Evolutionary conservation across 2,329 filamentous ascomycete species (phyloP).

Genomic region (Fusarium xyrophilum): DNA sequence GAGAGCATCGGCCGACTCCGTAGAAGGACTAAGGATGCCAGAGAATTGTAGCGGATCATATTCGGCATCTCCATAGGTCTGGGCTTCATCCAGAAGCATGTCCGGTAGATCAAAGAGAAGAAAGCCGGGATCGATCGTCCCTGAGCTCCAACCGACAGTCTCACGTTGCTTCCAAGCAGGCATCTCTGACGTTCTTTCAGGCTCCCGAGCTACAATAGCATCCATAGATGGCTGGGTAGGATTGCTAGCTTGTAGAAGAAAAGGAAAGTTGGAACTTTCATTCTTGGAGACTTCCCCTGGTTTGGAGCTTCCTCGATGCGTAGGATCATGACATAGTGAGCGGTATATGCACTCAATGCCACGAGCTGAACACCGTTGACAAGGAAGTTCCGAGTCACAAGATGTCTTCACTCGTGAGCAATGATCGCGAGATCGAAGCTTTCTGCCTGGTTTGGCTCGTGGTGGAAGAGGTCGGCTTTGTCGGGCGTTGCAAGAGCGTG

Average conservation of each 20-base stretch:
- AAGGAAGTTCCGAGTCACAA: conserved; percentile 3
- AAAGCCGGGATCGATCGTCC: conserved; percentile 8
- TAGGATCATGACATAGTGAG: conserved; percentile 7
- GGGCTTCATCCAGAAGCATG: conserved; percentile 6
- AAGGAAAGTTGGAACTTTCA: background rate
- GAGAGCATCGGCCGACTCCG: background rate
- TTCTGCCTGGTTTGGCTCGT: conserved; percentile 19
- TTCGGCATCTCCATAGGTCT: fast-evolving
- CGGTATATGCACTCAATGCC: conserved; percentile 10
- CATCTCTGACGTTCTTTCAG: conserved; percentile 1
- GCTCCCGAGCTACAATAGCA: conserved; percentile 7
- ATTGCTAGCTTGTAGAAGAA: conserved; percentile 10
- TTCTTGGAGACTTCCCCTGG: background rate
- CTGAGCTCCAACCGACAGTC: background rate
- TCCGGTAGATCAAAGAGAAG: conserved; percentile 15
- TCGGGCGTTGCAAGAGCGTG: conserved; percentile 13
- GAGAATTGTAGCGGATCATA: background rate
- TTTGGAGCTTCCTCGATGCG: background rate
- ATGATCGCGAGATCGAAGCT: conserved; percentile 17
- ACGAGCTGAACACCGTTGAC: conserved; percentile 1
- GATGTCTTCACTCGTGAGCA: conserved; percentile 7
- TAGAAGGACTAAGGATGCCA: background rate
- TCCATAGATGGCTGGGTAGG: conserved; percentile 5
- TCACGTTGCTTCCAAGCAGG: conserved; percentile 3
- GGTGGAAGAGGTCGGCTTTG: conserved; percentile 6